Evolutionary conservation across 805 yeast genomes (phyloP).

Genomic region (Myxozyma monticola): DNA sequence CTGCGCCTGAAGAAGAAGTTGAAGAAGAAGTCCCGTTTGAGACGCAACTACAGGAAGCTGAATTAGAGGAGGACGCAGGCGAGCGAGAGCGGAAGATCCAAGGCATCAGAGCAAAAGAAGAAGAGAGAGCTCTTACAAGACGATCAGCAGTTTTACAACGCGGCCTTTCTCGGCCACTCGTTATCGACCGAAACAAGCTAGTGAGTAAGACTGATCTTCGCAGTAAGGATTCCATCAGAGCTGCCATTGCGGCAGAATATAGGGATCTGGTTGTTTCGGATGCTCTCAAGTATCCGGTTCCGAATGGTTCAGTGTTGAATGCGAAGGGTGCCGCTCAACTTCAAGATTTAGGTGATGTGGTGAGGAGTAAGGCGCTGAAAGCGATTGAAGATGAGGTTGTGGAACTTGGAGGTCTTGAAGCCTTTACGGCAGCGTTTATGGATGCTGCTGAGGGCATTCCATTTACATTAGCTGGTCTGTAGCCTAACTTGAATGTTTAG

Average conservation of each 20-base stretch:
- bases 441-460: conserved; percentile 6
- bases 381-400: conserved; percentile 25
- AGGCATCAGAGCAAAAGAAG: conserved; percentile 27
- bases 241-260: conserved; percentile 31
- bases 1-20: conserved; percentile 40
- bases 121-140: conserved; percentile 38
- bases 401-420: conserved; percentile 10
- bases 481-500: no score
- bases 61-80: conserved; percentile 34
- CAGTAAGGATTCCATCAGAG: conserved; percentile 16
- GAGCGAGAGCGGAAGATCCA: conserved; percentile 36
- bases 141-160: conserved; percentile 51
- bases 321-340: conserved; percentile 17
- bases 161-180: conserved; percentile 41
- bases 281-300: conserved; percentile 32
- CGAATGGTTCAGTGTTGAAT: conserved; percentile 7
- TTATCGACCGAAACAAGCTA: conserved; percentile 12
- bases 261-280: conserved; percentile 35
- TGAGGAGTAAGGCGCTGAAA: conserved; percentile 10
- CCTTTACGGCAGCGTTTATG: conserved; percentile 6
- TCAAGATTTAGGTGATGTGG: conserved; percentile 32
- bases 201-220: conserved; percentile 3
- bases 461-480: conserved; percentile 18
- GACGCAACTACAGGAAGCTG: conserved; percentile 25
- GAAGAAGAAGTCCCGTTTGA: conserved; percentile 22